Evolutionary conservation across 495 filamentous ascomycete genomes (phyloP).

Genomic region (Parachaetomium inaequale): DNA sequence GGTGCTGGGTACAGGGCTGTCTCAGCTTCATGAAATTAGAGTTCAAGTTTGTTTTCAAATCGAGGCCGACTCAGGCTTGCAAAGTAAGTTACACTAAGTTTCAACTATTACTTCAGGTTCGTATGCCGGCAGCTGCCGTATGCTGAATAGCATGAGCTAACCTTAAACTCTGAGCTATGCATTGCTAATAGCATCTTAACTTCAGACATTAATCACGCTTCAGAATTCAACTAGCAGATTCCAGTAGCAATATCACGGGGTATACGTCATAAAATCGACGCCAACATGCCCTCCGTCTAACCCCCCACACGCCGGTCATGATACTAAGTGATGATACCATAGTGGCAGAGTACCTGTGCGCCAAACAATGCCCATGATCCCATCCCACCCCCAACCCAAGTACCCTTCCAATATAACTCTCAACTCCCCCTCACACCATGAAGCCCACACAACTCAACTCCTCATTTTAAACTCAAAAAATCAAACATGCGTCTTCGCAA

Average conservation of each 20-base stretch:
- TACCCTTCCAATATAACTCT: neutral
- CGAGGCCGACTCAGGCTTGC: too few relatives aligned
- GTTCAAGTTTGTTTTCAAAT: too few relatives aligned
- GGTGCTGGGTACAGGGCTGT: too few relatives aligned
- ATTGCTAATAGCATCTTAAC: neutral
- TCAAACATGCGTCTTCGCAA: conserved; percentile 24
- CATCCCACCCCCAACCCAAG: neutral
- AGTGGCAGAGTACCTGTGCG: conserved; percentile 3
- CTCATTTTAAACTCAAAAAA: neutral
- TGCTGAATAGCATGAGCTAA: too few relatives aligned
- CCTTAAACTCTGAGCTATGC: too few relatives aligned
- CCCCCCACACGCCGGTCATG: neutral
- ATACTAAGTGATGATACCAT: too few relatives aligned
- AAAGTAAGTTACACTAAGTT: too few relatives aligned
- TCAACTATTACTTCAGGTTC: too few relatives aligned
- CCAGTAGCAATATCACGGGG: neutral
- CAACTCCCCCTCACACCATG: neutral
- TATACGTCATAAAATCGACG: conserved; percentile 3
- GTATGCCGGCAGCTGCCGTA: too few relatives aligned
- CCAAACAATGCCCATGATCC: conserved; percentile 11
- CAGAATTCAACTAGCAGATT: neutral
- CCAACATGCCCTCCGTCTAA: neutral
- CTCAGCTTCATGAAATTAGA: too few relatives aligned
- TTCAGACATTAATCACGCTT: neutral
- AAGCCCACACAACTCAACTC: neutral